These are phyloP conservation scores for Mycena alexandri DNA, from an alignment of 768 basidiomycete species.

Conservation along the genomic window DNA sequence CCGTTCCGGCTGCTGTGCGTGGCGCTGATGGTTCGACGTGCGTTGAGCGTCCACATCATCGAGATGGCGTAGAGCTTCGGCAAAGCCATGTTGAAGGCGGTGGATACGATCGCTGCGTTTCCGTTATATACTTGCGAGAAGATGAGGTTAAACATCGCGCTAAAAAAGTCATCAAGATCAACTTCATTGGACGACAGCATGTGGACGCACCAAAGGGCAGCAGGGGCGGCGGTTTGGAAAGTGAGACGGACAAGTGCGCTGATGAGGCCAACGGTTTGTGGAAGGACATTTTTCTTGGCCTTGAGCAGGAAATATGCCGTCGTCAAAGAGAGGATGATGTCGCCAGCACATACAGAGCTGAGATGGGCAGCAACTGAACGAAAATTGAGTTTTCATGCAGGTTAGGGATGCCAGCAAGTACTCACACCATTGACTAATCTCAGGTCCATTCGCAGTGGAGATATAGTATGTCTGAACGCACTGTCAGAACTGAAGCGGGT, in stretches of 20 bases:
- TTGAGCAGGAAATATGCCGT: slow-evolving; percentile 48
- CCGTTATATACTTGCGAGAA: slow-evolving; percentile 48
- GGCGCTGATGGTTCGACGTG: slow-evolving; percentile 42
- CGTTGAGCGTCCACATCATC: slow-evolving; percentile 55
- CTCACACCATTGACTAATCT: slow-evolving; percentile 48
- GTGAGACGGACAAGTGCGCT: slow-evolving; percentile 47
- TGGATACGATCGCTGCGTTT: slow-evolving; percentile 41
- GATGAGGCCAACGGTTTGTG: slow-evolving; percentile 48
- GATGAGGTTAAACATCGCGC: slow-evolving; percentile 51
- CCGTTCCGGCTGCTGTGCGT: slow-evolving; percentile 26
- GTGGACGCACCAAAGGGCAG: slow-evolving; percentile 48
- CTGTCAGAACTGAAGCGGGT: neutral
- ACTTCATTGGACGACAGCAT: neutral
- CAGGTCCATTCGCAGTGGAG: slow-evolving; percentile 22
- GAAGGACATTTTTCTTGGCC: slow-evolving; percentile 45
- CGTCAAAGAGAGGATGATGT: slow-evolving; percentile 43
- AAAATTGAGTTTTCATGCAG: neutral
- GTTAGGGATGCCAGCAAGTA: neutral
- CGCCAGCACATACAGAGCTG: slow-evolving; percentile 46
- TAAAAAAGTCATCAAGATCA: slow-evolving; percentile 20
- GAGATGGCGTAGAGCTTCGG: slow-evolving; percentile 52
- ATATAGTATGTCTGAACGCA: slow-evolving; percentile 45
- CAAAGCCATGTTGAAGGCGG: slow-evolving; percentile 46
- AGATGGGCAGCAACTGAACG: slow-evolving; percentile 46
- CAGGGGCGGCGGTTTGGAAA: slow-evolving; percentile 49